A percentile compares a stretch with the other conserved stretches of the same genome.
Evolutionary conservation across 2,329 filamentous ascomycete species (phyloP).

Genomic region (Colletotrichum karsti): DNA sequence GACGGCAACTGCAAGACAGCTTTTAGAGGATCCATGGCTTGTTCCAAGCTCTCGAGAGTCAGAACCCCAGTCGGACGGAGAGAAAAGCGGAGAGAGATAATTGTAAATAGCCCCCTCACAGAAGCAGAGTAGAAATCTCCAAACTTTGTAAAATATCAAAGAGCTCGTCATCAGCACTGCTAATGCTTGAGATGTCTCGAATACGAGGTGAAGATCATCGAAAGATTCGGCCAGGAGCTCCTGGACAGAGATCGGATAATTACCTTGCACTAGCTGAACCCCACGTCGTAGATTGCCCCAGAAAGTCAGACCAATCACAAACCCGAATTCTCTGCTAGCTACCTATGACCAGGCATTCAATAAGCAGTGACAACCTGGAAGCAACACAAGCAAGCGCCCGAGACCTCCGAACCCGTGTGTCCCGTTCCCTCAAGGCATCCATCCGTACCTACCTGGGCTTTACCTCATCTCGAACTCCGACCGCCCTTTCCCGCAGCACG

Average conservation of each 20-base stretch:
- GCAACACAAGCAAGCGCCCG: slow-evolving; percentile 3
- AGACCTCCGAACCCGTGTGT: slow-evolving; percentile 26
- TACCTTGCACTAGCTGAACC: not conserved
- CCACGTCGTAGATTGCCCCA: not conserved
- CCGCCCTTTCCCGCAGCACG: not conserved
- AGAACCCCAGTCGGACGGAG: too few relatives aligned
- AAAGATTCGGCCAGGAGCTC: not conserved
- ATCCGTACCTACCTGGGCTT: too few relatives aligned
- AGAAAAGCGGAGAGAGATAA: too few relatives aligned
- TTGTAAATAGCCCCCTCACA: too few relatives aligned
- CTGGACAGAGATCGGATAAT: not conserved
- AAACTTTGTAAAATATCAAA: too few relatives aligned
- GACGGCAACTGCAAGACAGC: too few relatives aligned
- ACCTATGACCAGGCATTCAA: not conserved
- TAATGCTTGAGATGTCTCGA: too few relatives aligned
- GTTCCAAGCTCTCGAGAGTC: too few relatives aligned
- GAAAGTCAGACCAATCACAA: slow-evolving; percentile 3
- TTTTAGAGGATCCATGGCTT: too few relatives aligned
- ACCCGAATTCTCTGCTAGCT: not conserved
- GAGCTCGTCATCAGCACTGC: too few relatives aligned
- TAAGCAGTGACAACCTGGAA: slow-evolving; percentile 11
- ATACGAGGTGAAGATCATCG: too few relatives aligned
- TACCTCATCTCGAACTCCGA: not conserved
- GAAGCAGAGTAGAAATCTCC: too few relatives aligned
- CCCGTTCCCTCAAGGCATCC: not conserved